Base-by-base conservation (phyloP, 1,284 basidiomycete genomes). In the Cerrena zonata region DNA sequence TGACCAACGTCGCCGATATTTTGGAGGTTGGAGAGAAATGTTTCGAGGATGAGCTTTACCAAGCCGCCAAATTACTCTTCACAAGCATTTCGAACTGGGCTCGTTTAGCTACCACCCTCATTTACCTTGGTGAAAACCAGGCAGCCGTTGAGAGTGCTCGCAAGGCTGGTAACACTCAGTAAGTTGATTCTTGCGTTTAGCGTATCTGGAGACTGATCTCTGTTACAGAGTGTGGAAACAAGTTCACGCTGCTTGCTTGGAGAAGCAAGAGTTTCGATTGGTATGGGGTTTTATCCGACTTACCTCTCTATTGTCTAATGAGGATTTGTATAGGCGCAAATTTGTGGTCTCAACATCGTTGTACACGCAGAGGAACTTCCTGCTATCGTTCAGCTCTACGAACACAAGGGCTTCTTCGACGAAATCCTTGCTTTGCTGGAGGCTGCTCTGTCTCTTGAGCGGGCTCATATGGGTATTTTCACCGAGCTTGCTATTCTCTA, bases 81-180 rank as follows among this genome's bases (percentile, higher is more conserved):
- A 84, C 85, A 38, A 95, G 92, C 69, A 98, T 99, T 61, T 96
- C 93, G 4, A 99, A 99, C 73, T 99, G 94, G 89, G 96, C 96
- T 40, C 83, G 96, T 55, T 77, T 99, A 53, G 96, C 96, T 2
- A 99, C 96, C 1, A 99, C 96, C 5, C 82, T 98, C 62, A 98
- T 99, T 67, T 99, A 99, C 73, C 82, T 99, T 46, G 91, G 92
- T 50, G 95, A 99, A 73, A 98, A 97, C 69, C 95, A 98, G 70
- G 84, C 91, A 48, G 96, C 96, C 18, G 96, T 99, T 18, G 96
- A 99, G 70, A 96, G 95, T 56, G 96, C 96, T 18, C 80, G 96
- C 56, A 99, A 99, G 69, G 96, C 96, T 18, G 96, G 96, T 26
- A 99, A 99, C 68, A 99, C 96, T 10, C 93, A 96, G 88, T 90